Evolutionary conservation across 1,139 yeast genomes (phyloP), one percentile per base, ranked within the genome.

Genomic region (Pichia sp.): DNA sequence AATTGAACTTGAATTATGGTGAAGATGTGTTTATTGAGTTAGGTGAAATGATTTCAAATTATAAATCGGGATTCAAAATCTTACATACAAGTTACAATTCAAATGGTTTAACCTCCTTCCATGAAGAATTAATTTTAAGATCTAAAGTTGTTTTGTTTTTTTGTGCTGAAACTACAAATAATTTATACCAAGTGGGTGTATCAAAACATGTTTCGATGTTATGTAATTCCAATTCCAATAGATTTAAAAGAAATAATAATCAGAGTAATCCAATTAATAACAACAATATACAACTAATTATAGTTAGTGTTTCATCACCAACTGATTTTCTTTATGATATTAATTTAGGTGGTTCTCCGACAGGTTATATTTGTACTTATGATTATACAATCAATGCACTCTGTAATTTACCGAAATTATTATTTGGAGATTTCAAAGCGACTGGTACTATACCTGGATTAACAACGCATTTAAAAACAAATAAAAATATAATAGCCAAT

Each of bases 101-200:
- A 22, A 81, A 82, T 59, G 87, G 87, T 0, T 70, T 83, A 42
- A 79, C 84, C 16, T 70, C 75, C 14, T 67, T 80, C 48, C 87
- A 82, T 60, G 87, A 83, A 60, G 69, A 74, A 36, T 69, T 81
- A 50, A 78, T 82, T 44, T 81, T 79, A 52, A 72, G 74, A 47
- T 73, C 84, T 11, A 78, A 79, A 53, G 77, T 79, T 3, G 81
- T 82, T 11, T 76, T 82, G 44, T 75, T 82, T 8, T 69, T 82
- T 44, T 80, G 86, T 8, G 79, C 85, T 5, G 87, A 82, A 60
- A 85, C 86, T 9, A 70, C 79, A 33, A 69, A 85, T 57, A 81
- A 82, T 63, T 78, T 81, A 80, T 81, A 81, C 62, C 87, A 82
- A 63, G 78, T 81, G 18, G 84, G 84, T 3, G 77, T 82, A 43